Percentiles rank a stretch among this genome's conserved stretches.
phyloP scores from a whole-genome alignment of 2,329 filamentous ascomycete species.

The Ophiostoma perfectum region DNA sequence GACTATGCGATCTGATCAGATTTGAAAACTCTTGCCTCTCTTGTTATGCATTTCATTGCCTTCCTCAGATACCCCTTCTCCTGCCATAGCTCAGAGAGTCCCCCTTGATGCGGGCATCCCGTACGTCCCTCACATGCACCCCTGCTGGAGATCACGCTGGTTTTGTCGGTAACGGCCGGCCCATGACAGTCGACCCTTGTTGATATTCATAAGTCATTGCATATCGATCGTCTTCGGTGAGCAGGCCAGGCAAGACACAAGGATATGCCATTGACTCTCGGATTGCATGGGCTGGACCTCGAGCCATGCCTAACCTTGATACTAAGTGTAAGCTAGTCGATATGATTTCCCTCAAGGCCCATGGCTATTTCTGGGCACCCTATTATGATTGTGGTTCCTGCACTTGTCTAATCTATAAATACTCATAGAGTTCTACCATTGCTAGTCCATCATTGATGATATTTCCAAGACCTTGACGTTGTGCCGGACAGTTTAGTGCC shows the following conservation, averaged over 20 bases:
- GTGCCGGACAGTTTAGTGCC: too few species aligned
- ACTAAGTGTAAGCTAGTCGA: too few species aligned
- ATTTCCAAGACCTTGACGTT: too few species aligned
- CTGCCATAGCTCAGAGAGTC: not conserved
- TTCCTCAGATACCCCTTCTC: not conserved
- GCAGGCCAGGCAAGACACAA: not conserved
- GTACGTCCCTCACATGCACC: not conserved
- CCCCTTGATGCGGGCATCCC: not conserved
- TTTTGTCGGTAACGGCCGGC: conserved; percentile 3
- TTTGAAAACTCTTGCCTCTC: not conserved
- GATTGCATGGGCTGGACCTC: too few species aligned
- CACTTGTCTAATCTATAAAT: too few species aligned
- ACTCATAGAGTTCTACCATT: too few species aligned
- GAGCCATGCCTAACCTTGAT: too few species aligned
- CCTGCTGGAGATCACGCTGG: conserved; percentile 7
- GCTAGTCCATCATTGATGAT: too few species aligned
- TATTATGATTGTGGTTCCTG: too few species aligned
- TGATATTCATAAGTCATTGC: not conserved
- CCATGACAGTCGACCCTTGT: not conserved
- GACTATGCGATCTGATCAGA: conserved; percentile 11
- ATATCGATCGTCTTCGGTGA: not conserved
- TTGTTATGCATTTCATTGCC: not conserved
- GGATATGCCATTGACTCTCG: not conserved
- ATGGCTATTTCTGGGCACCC: too few species aligned
- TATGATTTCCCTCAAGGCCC: too few species aligned